These are phyloP conservation scores for Annulohypoxylon stygium DNA, from an alignment of 495 filamentous ascomycete genomes.

Conservation along the genomic window DNA sequence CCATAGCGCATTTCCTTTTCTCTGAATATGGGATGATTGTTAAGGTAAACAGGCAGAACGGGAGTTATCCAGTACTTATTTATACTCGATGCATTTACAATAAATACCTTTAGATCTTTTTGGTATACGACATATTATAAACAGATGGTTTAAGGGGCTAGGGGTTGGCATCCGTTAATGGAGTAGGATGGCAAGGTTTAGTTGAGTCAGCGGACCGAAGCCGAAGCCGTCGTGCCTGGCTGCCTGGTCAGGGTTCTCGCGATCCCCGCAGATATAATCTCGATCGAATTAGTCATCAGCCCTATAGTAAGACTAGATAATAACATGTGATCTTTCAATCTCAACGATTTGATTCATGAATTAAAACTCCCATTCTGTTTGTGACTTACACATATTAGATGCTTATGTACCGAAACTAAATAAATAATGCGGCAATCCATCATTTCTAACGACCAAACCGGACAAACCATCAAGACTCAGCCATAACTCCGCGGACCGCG, in stretches of 20 bases:
- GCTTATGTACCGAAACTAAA: neutral
- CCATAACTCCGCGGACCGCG: neutral
- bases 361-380: neutral
- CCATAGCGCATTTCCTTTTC: constrained; percentile 54
- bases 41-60: neutral
- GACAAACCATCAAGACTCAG: neutral
- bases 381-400: neutral
- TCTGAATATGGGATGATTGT: neutral
- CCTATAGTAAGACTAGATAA: neutral
- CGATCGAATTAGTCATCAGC: constrained; percentile 28
- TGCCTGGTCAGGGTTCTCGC: constrained; percentile 10
- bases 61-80: neutral
- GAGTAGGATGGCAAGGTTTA: constrained; percentile 1
- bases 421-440: too few relatives aligned
- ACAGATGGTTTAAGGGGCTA: neutral
- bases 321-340: neutral
- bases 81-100: neutral
- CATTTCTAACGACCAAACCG: neutral
- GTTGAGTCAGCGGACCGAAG: constrained; percentile 15
- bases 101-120: neutral
- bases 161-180: neutral
- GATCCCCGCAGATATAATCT: constrained; percentile 27
- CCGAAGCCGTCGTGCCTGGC: neutral
- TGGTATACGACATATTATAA: neutral
- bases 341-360: neutral